A percentile compares a stretch with the other conserved stretches of the same genome.
These are phyloP conservation scores for Gentiana straminea DNA, from an alignment of 257 asterid genomes.

Conservation along the genomic window DNA sequence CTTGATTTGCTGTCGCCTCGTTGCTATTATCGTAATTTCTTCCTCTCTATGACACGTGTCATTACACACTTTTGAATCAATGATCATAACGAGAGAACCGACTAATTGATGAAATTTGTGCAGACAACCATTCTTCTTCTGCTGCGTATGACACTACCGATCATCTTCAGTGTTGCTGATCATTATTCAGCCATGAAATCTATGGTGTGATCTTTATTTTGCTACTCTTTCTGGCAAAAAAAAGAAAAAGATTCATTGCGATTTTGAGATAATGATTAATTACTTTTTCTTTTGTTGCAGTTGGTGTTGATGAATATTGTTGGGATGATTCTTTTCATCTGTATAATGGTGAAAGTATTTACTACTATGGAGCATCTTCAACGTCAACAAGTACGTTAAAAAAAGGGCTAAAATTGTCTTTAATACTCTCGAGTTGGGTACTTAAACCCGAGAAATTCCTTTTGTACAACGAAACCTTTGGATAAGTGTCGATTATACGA, in stretches of 20 bases:
- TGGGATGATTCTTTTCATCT: slow-evolving; percentile 52
- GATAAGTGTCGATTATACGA: neutral
- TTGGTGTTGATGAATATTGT: slow-evolving; percentile 31
- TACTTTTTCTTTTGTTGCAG: slow-evolving; percentile 25
- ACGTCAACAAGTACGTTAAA: slow-evolving; percentile 33
- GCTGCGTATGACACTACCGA: slow-evolving; percentile 19
- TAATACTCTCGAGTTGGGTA: neutral
- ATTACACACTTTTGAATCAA: neutral
- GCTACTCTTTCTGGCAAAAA: neutral
- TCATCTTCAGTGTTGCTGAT: slow-evolving; percentile 13
- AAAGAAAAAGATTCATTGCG: neutral
- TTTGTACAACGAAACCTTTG: neutral
- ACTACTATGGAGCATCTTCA: slow-evolving; percentile 32
- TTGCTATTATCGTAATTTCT: slow-evolving; percentile 52
- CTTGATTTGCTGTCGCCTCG: slow-evolving; percentile 55
- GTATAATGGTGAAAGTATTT: slow-evolving; percentile 42
- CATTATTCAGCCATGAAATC: slow-evolving; percentile 10
- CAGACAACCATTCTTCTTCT: slow-evolving; percentile 66
- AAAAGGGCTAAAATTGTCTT: neutral
- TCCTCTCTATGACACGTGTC: slow-evolving; percentile 6
- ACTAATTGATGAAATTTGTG: slow-evolving; percentile 1
- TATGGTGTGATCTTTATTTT: slow-evolving; percentile 11
- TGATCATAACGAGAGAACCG: too few relatives aligned
- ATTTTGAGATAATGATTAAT: neutral
- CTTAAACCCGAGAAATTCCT: neutral